These are phyloP conservation scores for Cyberlindnera petersonii DNA, from an alignment of 805 yeast genomes.

Conservation along the genomic window DNA sequence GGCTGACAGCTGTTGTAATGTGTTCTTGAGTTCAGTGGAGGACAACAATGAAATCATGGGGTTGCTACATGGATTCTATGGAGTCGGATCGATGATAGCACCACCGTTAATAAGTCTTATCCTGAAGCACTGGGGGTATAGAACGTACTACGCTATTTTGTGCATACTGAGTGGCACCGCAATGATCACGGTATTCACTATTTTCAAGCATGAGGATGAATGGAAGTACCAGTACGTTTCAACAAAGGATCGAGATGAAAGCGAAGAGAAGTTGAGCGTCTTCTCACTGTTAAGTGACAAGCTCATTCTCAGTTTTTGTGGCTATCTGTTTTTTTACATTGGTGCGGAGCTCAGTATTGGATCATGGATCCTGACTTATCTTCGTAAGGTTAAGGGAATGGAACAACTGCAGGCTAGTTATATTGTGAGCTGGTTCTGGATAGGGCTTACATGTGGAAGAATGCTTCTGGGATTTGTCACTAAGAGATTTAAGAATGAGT, in stretches of 20 bases:
- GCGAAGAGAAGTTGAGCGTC: constrained; percentile 18
- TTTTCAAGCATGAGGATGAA: constrained; percentile 44
- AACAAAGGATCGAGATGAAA: constrained; percentile 17
- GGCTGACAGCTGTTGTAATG: constrained; percentile 51
- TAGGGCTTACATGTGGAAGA: constrained; percentile 65
- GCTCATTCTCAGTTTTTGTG: constrained; percentile 45
- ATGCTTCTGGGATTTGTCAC: constrained; percentile 54
- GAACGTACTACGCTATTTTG: constrained; percentile 9
- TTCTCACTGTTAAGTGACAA: constrained; percentile 27
- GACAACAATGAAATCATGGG: constrained; percentile 60
- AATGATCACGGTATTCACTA: constrained; percentile 29
- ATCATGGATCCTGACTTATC: constrained; percentile 66
- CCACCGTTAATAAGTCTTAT: constrained; percentile 57
- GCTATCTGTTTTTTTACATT: constrained; percentile 56
- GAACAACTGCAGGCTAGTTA: constrained; percentile 48
- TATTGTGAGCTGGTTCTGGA: constrained; percentile 69
- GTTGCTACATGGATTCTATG: constrained; percentile 63
- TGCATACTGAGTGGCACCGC: constrained; percentile 23
- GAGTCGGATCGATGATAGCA: constrained; percentile 66
- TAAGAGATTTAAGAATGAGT: constrained; percentile 42
- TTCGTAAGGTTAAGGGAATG: constrained; percentile 51
- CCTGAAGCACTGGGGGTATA: constrained; percentile 27
- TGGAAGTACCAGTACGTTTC: constrained; percentile 29
- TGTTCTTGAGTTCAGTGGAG: constrained; percentile 43
- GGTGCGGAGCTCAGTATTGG: constrained; percentile 70